Conservation (phyloP, 2,329 filamentous ascomycete genomes). For the Coniochaeta prunicola region DNA sequence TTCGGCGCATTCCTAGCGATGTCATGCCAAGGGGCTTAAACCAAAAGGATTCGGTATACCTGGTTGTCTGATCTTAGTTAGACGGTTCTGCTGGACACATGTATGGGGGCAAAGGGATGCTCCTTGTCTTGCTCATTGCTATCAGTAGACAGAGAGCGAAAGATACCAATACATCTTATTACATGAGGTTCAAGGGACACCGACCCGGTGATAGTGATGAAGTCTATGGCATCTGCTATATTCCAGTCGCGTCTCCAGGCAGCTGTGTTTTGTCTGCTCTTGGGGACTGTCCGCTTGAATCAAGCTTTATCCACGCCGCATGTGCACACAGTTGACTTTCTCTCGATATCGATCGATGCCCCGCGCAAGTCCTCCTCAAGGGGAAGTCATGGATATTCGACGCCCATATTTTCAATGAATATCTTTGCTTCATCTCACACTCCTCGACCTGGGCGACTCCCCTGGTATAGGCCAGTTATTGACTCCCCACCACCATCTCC, state of each 20-base stretch:
- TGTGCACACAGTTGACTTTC: background rate
- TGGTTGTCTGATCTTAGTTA: background rate
- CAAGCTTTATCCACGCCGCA: background rate
- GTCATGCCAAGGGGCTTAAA: background rate
- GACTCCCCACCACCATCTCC: constrained; percentile 91
- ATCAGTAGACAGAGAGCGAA: background rate
- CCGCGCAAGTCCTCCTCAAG: background rate
- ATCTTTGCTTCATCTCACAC: background rate
- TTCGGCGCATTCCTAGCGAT: background rate
- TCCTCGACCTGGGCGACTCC: constrained; percentile 15
- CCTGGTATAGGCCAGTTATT: constrained; percentile 78
- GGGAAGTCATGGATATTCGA: background rate
- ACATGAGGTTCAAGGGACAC: background rate
- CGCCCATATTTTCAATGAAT: background rate
- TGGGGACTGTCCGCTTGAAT: background rate
- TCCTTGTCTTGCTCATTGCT: background rate
- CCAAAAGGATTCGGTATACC: background rate
- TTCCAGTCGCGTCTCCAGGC: background rate
- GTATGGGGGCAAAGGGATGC: background rate
- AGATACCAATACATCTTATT: background rate
- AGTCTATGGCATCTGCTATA: background rate
- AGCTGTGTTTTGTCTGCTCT: background rate
- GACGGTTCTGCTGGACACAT: background rate
- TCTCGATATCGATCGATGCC: background rate
- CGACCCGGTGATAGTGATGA: background rate